Evolutionary conservation across 257 asterid species (phyloP).

Genomic region (Osmanthus fragrans): DNA sequence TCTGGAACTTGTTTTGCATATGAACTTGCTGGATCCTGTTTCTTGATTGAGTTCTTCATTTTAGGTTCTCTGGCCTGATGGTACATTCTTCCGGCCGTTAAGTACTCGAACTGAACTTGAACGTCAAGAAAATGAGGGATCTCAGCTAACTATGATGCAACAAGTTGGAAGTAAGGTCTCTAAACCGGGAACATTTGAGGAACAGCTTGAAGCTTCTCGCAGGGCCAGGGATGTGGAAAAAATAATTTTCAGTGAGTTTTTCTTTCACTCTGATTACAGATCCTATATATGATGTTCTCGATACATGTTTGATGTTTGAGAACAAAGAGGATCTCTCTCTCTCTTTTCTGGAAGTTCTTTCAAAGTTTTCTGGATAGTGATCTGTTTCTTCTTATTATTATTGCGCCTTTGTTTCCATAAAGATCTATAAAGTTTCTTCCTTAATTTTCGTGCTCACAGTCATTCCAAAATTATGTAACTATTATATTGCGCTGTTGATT

Average conservation of each 20-base stretch:
- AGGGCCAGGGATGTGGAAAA: slow-evolving; percentile 87
- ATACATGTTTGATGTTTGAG: slow-evolving; percentile 17
- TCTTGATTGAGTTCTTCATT: slow-evolving; percentile 22
- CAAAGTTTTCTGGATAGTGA: background rate
- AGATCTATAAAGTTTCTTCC: background rate
- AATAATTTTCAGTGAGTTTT: slow-evolving; percentile 77
- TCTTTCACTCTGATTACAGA: slow-evolving; percentile 16
- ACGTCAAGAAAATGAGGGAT: slow-evolving; percentile 39
- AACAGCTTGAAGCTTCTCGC: slow-evolving; percentile 98
- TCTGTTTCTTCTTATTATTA: background rate
- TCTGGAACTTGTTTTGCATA: slow-evolving; percentile 8
- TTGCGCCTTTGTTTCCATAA: background rate
- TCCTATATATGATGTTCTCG: slow-evolving; percentile 6
- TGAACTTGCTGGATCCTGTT: slow-evolving; percentile 3
- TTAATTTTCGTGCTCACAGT: background rate
- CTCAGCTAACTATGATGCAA: slow-evolving; percentile 38
- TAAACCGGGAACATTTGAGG: slow-evolving; percentile 77
- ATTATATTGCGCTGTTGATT: slow-evolving; percentile 18
- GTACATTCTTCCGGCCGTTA: slow-evolving; percentile 69
- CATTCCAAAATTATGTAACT: background rate
- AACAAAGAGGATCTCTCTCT: background rate
- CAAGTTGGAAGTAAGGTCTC: slow-evolving; percentile 47
- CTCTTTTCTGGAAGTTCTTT: background rate
- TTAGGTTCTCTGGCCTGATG: slow-evolving; percentile 96
- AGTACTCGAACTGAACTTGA: slow-evolving; percentile 39